Conservation (phyloP, 129 eudicot genomes). For the Daucus carota region DNA sequence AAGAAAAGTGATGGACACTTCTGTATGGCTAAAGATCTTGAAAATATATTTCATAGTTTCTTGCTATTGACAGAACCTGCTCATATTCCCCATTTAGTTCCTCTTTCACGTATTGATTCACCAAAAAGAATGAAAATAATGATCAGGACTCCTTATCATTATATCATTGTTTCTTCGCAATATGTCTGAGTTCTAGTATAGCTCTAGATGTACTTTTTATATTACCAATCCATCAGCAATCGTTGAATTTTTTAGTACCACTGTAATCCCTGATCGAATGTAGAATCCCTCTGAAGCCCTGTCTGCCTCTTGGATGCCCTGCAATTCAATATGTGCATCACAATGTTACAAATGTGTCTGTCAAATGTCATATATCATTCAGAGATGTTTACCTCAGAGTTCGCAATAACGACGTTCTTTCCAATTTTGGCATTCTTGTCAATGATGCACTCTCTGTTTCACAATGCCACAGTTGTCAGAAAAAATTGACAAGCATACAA, state of each 20-base stretch:
- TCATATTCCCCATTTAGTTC: not conserved
- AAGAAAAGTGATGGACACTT: not conserved
- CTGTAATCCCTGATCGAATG: slow-evolving; percentile 85
- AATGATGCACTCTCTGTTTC: slow-evolving; percentile 80
- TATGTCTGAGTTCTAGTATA: not conserved
- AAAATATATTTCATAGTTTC: not conserved
- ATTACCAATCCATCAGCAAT: slow-evolving; percentile 81
- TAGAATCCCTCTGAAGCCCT: slow-evolving; percentile 93
- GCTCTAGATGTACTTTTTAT: slow-evolving; percentile 15
- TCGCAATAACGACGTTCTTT: slow-evolving; percentile 76
- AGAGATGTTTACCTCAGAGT: slow-evolving; percentile 67
- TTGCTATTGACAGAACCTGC: slow-evolving; percentile 1
- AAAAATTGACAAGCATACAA: not conserved
- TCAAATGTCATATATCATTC: not conserved
- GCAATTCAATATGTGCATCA: slow-evolving; percentile 16
- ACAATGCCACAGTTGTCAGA: slow-evolving; percentile 10
- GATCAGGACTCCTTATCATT: not conserved
- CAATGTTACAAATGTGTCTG: not conserved
- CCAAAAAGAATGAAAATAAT: slow-evolving; percentile 11
- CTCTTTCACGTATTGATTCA: not conserved
- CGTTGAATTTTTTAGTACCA: slow-evolving; percentile 60
- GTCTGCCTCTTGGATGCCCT: slow-evolving; percentile 96
- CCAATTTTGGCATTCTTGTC: slow-evolving; percentile 98
- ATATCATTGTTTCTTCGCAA: not conserved
- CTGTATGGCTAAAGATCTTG: not conserved